These are phyloP conservation scores for Candida taoyuanica DNA, from an alignment of 805 yeast genomes.

Conservation along the genomic window DNA sequence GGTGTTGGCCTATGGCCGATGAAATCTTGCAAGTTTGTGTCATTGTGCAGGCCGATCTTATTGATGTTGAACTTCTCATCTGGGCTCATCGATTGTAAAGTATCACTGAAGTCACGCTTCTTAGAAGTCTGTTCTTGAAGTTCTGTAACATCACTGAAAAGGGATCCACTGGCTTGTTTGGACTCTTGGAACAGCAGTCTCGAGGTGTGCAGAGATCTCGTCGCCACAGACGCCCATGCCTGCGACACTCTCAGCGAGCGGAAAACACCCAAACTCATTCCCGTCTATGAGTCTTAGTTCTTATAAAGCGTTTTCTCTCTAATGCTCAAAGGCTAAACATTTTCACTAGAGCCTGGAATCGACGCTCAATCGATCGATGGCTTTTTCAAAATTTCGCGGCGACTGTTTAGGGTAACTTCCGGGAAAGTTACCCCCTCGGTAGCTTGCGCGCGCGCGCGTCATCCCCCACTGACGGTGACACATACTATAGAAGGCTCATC, in stretches of 20 bases:
- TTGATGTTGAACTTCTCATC: slow-evolving; percentile 20
- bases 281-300: background rate
- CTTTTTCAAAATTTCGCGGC: too few species aligned
- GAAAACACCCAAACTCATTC: slow-evolving; percentile 2
- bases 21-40: slow-evolving; percentile 41
- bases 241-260: slow-evolving; percentile 4
- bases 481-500: too few species aligned
- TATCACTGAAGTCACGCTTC: slow-evolving; percentile 23
- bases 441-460: too few species aligned
- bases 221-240: background rate
- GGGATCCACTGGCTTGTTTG: slow-evolving; percentile 13
- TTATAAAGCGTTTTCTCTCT: background rate
- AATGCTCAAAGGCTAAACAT: background rate
- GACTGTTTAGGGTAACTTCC: too few species aligned
- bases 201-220: slow-evolving; percentile 8
- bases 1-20: slow-evolving; percentile 45
- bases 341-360: too few species aligned
- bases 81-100: slow-evolving; percentile 23
- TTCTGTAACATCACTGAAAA: slow-evolving; percentile 25
- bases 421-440: too few species aligned
- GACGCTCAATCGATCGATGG: too few species aligned
- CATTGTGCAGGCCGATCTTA: slow-evolving; percentile 31
- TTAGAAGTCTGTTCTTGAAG: slow-evolving; percentile 12
- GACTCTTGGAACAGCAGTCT: slow-evolving; percentile 6
- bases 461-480: too few species aligned